Evolutionary conservation across 2,329 filamentous ascomycete genomes (phyloP).

Genomic region (Verticillium longisporum): DNA sequence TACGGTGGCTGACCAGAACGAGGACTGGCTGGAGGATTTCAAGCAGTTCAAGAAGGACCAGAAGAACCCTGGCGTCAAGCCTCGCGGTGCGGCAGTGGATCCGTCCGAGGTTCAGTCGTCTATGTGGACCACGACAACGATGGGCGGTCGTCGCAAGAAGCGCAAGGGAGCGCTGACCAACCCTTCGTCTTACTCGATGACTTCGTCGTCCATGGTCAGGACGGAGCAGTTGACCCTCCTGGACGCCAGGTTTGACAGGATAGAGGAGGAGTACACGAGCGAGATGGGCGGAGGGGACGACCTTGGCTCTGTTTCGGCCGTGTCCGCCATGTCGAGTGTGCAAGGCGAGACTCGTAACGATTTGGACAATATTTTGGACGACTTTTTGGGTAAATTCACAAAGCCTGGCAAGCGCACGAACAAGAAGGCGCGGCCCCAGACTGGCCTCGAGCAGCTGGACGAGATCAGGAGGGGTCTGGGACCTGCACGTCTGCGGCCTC

Average conservation of each 20-base stretch:
- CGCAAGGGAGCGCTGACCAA: conserved; percentile 89
- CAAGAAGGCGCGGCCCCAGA: conserved; percentile 75
- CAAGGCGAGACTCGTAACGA: conserved; percentile 64
- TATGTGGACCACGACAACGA: conserved; percentile 67
- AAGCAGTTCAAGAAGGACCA: conserved; percentile 88
- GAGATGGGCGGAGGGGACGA: conserved; percentile 40
- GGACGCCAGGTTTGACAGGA: conserved; percentile 84
- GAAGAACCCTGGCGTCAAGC: conserved; percentile 32
- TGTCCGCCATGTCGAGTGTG: conserved; percentile 60
- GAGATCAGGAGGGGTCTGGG: conserved; percentile 79
- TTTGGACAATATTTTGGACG: conserved; percentile 87
- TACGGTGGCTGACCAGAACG: conserved; percentile 57
- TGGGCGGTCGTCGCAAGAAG: conserved; percentile 82
- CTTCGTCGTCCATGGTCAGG: conserved; percentile 75
- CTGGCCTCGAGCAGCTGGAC: conserved; percentile 81
- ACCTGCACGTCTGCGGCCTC: conserved; percentile 54
- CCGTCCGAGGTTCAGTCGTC: conserved; percentile 63
- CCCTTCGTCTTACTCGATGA: conserved; percentile 85
- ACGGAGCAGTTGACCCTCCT: conserved; percentile 82
- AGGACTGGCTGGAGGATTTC: conserved; percentile 88
- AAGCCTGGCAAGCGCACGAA: conserved; percentile 66
- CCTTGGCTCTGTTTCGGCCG: conserved; percentile 50
- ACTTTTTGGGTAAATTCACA: conserved; percentile 73
- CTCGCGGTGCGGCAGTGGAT: conserved; percentile 25
- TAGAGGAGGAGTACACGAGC: conserved; percentile 69